Conservation (phyloP, 371 early-diverging fungal genomes). For the Mucor irregularis region DNA sequence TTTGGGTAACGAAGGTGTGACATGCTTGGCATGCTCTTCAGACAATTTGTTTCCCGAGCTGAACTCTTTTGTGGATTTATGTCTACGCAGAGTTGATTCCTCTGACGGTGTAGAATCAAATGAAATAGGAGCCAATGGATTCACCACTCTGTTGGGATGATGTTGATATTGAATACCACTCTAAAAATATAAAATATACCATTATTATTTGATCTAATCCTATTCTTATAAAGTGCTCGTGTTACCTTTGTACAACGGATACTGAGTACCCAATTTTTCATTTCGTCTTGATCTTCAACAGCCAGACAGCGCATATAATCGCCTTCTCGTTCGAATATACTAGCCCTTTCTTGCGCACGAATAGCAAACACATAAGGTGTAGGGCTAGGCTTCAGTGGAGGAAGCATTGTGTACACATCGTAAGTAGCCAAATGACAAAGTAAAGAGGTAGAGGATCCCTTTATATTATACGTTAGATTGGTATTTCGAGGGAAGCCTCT, state of each 20-base stretch:
- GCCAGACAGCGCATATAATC: conserved; percentile 85
- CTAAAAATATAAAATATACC: conserved; percentile 15
- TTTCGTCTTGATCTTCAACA: conserved; percentile 68
- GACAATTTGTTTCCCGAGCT: neutral
- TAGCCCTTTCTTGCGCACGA: conserved; percentile 74
- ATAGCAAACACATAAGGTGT: conserved; percentile 84
- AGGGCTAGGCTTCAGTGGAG: conserved; percentile 62
- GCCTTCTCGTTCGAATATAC: conserved; percentile 78
- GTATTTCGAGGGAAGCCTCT: neutral
- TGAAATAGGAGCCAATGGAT: conserved; percentile 37
- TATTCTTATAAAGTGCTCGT: neutral
- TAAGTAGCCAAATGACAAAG: conserved; percentile 72
- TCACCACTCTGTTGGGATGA: conserved; percentile 33
- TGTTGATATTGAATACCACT: conserved; percentile 39
- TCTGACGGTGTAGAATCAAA: neutral
- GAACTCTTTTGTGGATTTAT: conserved; percentile 41
- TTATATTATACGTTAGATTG: neutral
- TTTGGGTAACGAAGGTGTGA: conserved; percentile 1
- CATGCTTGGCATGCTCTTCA: conserved; percentile 8
- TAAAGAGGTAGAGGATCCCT: conserved; percentile 32
- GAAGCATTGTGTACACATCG: conserved; percentile 76
- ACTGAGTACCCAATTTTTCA: conserved; percentile 86
- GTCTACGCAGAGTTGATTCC: conserved; percentile 23
- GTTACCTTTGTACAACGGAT: conserved; percentile 77
- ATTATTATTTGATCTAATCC: neutral